Base-by-base conservation (phyloP, 768 basidiomycete species). In the Leccinum ochraceum region DNA sequence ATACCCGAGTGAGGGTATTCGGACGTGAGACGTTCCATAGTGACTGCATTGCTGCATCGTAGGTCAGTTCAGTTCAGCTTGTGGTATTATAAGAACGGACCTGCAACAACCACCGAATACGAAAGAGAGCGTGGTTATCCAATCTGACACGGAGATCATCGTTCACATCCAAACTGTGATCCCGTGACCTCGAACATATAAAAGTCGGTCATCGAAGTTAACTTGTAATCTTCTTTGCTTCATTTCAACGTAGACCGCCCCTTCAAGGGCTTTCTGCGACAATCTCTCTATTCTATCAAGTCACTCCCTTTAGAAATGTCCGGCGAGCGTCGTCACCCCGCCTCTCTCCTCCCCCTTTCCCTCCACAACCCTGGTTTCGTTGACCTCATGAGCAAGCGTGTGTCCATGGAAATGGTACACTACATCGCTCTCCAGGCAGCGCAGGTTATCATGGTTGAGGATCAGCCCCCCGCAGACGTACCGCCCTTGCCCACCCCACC, bases 101-200 rank as follows among this genome's bases (percentile, higher is more conserved):
- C 87, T 87, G 79, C 95, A 97, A 74, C 95, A 97, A 1, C 95
- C 95, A 2, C 93, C 94, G 69, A 97, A 95, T 10, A 95, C 83
- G 22, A 95, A 78, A 1, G 85, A 77, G 26, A 95, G 71, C 1
- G 92, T 86, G 10, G 85, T 75, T 8, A 81, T 58, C 91, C 89
- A 94, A 34, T 73, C 73, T 13, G 71, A 63, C 34, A 26, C 3
- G 42, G 69, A 66, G 48, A 68, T 20, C 67, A 67, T 64, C 30
- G 62, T 39, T 56, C 39, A 49, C 6, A 10, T 32, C 44, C 50
- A 34, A 50, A 50, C 50, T 17, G n/a, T 17, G n/a, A 62, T 66
- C 73, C 57, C 72, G 71, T 73, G 72, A 74, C 71, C 59, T 68
- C 13, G 60, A 22, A 30, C 28, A 30, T 42, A 42, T 42, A 42